A percentile compares a stretch with the other conserved stretches of the same genome.
phyloP scores from a whole-genome alignment of 768 basidiomycete species.

The Bullera alba region DNA sequence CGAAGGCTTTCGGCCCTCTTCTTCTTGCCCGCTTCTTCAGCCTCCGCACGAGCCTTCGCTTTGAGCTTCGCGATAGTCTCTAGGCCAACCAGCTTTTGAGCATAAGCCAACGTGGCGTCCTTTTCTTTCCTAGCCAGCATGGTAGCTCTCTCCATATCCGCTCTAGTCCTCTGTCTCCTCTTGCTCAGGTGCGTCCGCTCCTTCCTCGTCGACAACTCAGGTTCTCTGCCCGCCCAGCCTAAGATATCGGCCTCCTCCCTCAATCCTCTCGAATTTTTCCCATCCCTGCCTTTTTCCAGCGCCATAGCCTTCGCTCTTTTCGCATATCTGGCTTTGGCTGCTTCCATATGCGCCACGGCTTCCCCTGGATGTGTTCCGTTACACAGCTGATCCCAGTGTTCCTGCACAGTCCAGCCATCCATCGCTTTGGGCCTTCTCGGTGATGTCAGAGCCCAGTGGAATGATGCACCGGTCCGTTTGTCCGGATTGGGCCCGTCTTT shows the following conservation, averaged over 20 bases:
- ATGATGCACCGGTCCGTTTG: too few relatives aligned
- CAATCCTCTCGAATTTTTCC: constrained; percentile 9
- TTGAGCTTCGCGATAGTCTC: too few relatives aligned
- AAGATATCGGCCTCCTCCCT: constrained; percentile 27
- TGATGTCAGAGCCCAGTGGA: too few relatives aligned
- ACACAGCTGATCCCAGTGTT: not conserved
- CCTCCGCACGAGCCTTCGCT: too few relatives aligned
- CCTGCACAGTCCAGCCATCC: not conserved
- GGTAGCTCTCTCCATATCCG: constrained; percentile 30
- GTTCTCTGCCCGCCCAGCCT: constrained; percentile 21
- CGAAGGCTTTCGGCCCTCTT: too few relatives aligned
- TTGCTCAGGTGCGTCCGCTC: constrained; percentile 33
- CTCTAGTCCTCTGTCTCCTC: constrained; percentile 15
- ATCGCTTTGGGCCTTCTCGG: not conserved
- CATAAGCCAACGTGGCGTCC: too few relatives aligned
- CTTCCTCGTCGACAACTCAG: constrained; percentile 16
- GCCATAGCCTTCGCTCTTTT: too few relatives aligned
- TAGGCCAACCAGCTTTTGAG: too few relatives aligned
- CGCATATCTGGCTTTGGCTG: not conserved
- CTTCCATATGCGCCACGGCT: not conserved
- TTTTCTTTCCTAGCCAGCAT: not conserved
- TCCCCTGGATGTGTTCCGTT: not conserved
- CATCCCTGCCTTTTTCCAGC: not conserved
- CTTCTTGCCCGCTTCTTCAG: too few relatives aligned
- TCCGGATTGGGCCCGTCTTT: too few relatives aligned